phyloP scores from a whole-genome alignment of 148 eudicot species.

The Suaeda aralocaspica region DNA sequence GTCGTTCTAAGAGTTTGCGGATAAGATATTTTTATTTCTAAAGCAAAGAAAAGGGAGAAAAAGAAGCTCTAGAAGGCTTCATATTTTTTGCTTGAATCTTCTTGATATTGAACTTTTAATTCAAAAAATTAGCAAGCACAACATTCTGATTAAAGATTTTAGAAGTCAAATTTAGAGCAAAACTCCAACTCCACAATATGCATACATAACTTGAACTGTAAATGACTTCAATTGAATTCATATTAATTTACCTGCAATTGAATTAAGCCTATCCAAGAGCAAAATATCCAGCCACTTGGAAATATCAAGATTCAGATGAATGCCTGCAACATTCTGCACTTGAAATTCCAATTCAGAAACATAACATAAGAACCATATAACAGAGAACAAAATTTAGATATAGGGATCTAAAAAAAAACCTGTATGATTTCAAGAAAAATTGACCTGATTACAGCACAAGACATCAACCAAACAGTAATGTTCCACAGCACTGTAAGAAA shows the following conservation, averaged over 20 bases:
- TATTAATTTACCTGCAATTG: slow-evolving; percentile 57
- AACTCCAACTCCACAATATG: not conserved
- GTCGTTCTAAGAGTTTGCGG: too few species aligned
- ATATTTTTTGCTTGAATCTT: not conserved
- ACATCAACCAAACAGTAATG: too few species aligned
- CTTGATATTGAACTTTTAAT: not conserved
- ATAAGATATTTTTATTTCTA: not conserved
- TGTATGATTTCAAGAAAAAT: not conserved
- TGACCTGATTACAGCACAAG: not conserved
- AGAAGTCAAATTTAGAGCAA: not conserved
- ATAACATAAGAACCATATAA: not conserved
- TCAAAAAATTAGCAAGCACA: not conserved
- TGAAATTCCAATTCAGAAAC: slow-evolving; percentile 28
- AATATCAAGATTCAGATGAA: slow-evolving; percentile 76
- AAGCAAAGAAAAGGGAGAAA: not conserved
- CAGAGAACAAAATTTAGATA: not conserved
- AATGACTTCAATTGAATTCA: not conserved
- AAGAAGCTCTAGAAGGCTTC: slow-evolving; percentile 1
- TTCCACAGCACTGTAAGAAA: not conserved
- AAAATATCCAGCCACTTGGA: slow-evolving; percentile 74
- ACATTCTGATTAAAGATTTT: not conserved
- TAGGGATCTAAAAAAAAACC: not conserved
- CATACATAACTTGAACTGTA: not conserved
- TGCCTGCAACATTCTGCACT: slow-evolving; percentile 83
- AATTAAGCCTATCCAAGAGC: slow-evolving; percentile 69